phyloP scores from a whole-genome alignment of 768 basidiomycete genomes.

The Collybiopsis luxurians region DNA sequence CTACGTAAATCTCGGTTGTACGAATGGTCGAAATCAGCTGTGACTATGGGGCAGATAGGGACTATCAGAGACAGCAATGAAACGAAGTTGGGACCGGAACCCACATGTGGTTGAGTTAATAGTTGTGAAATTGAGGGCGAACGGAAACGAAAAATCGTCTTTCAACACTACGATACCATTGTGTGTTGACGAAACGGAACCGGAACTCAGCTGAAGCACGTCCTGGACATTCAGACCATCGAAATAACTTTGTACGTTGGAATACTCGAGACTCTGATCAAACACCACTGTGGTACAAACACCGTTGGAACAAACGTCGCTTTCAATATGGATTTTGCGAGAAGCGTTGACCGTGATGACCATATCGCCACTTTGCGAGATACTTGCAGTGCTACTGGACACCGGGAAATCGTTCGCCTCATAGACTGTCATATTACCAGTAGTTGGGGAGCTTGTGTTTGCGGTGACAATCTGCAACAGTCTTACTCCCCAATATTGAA shows the following conservation, averaged over 20 bases:
- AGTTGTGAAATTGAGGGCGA: conserved; percentile 42
- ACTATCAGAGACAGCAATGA: background rate
- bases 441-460: conserved; percentile 58
- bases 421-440: conserved; percentile 62
- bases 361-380: conserved; percentile 42
- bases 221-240: conserved; percentile 42
- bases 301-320: conserved; percentile 59
- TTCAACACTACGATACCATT: conserved; percentile 35
- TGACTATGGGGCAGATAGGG: conserved; percentile 39
- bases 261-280: conserved; percentile 58
- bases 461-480: conserved; percentile 67
- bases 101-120: conserved; percentile 29
- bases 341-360: conserved; percentile 62
- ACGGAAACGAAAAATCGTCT: conserved; percentile 44
- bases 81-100: conserved; percentile 29
- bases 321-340: conserved; percentile 56
- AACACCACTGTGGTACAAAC: conserved; percentile 57
- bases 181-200: conserved; percentile 35
- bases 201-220: conserved; percentile 38
- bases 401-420: conserved; percentile 55
- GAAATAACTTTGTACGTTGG: conserved; percentile 62
- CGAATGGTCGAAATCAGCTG: conserved; percentile 60
- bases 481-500: conserved; percentile 16
- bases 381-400: conserved; percentile 44
- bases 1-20: conserved; percentile 52